Conservation (phyloP, 208 protist species). For the Sergeia podlipaevii region DNA sequence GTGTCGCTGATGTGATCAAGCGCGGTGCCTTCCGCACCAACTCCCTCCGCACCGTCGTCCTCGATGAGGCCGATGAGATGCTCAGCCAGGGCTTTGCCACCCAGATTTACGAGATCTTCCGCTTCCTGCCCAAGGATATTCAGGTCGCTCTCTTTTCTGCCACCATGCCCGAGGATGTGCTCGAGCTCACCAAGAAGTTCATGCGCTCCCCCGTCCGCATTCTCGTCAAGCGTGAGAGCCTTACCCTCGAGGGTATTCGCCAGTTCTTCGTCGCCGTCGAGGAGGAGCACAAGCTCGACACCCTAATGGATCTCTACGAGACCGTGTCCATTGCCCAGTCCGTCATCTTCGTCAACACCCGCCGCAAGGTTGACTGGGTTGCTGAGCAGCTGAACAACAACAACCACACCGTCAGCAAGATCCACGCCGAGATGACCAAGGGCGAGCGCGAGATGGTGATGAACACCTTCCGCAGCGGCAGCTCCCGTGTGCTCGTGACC, state of each 20-base stretch:
- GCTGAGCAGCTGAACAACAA: conserved; percentile 89
- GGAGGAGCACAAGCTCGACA: conserved; percentile 98
- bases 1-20: conserved; percentile 97
- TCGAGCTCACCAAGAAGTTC: conserved; percentile 98
- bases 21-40: conserved; percentile 82
- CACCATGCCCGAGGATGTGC: conserved; percentile 98
- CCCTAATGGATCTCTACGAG: conserved; percentile 95
- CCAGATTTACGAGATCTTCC: conserved; percentile 99
- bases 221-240: conserved; percentile 98
- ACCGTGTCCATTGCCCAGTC: conserved; percentile 92
- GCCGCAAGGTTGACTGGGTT: conserved; percentile 97
- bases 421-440: conserved; percentile 98
- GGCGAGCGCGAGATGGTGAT: conserved; percentile 98
- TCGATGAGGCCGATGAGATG: conserved; percentile 99
- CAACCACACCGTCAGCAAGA: conserved; percentile 94
- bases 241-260: conserved; percentile 99
- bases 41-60: conserved; percentile 95
- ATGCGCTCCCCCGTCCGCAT: conserved; percentile 99
- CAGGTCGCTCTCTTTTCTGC: conserved; percentile 98
- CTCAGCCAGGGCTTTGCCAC: conserved; percentile 96
- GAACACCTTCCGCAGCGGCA: conserved; percentile 96
- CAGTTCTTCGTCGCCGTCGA: conserved; percentile 99
- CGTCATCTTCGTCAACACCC: conserved; percentile 99
- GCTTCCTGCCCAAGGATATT: conserved; percentile 93
- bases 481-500: conserved; percentile 97